phyloP scores from a whole-genome alignment of 2,329 filamentous ascomycete species.

The Daldinia sp. region DNA sequence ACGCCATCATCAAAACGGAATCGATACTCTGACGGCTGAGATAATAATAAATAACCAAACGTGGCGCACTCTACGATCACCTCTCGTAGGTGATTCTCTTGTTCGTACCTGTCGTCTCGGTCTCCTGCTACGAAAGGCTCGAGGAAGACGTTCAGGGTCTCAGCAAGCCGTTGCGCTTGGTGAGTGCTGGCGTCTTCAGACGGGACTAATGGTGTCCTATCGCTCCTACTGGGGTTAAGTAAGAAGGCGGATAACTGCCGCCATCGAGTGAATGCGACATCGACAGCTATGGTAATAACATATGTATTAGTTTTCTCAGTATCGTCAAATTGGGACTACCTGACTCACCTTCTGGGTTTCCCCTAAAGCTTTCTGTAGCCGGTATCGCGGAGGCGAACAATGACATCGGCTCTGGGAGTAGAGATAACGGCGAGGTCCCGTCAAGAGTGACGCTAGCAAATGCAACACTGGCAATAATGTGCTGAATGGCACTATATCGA shows the following conservation, averaged over 20 bases:
- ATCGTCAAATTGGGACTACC: background rate
- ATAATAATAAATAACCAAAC: constrained; percentile 58
- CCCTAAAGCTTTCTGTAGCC: constrained; percentile 43
- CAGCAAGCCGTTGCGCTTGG: constrained; percentile 52
- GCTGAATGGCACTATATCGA: constrained; percentile 53
- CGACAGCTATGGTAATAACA: constrained; percentile 41
- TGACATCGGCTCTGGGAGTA: constrained; percentile 54
- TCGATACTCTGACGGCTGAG: constrained; percentile 57
- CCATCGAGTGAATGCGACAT: constrained; percentile 57
- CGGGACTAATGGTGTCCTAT: constrained; percentile 53
- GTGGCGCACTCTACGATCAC: constrained; percentile 57
- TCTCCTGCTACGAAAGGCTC: constrained; percentile 51
- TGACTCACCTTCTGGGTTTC: constrained; percentile 51
- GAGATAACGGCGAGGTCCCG: constrained; percentile 49
- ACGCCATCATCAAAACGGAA: constrained; percentile 45
- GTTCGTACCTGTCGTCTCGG: constrained; percentile 48
- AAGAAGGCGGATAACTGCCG: constrained; percentile 58
- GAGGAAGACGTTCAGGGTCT: constrained; percentile 53
- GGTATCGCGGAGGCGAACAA: constrained; percentile 51
- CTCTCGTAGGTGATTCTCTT: constrained; percentile 55
- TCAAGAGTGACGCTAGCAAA: constrained; percentile 53
- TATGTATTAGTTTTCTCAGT: constrained; percentile 2
- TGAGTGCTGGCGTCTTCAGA: constrained; percentile 48
- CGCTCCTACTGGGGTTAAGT: constrained; percentile 55
- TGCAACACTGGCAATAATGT: constrained; percentile 54